A percentile compares a stretch with the other conserved stretches of the same genome.
Evolutionary conservation across 2,329 filamentous ascomycete species (phyloP).

Genomic region (Phialemonium atrogriseum): DNA sequence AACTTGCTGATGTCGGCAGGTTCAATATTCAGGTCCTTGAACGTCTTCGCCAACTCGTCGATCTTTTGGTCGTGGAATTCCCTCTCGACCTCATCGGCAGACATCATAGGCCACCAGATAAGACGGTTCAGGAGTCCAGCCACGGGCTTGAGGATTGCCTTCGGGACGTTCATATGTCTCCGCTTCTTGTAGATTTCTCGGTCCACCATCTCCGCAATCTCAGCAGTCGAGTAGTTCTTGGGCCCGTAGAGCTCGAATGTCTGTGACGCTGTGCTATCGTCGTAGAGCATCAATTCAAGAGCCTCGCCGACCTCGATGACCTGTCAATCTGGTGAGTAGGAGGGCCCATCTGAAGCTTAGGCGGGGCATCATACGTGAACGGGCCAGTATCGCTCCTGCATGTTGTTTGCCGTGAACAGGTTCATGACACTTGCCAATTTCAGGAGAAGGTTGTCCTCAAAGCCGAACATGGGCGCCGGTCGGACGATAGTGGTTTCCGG

Average conservation of each 20-base stretch:
- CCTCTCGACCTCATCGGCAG: constrained; percentile 77
- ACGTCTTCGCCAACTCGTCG: constrained; percentile 86
- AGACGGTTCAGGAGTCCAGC: constrained; percentile 68
- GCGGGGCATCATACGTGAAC: constrained; percentile 60
- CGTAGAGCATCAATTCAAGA: constrained; percentile 81
- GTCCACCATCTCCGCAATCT: constrained; percentile 84
- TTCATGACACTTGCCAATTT: constrained; percentile 74
- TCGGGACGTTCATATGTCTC: constrained; percentile 86
- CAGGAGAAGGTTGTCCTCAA: constrained; percentile 86
- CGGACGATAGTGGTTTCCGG: constrained; percentile 96
- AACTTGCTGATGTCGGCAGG: constrained; percentile 77
- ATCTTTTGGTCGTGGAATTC: constrained; percentile 92
- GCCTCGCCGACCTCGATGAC: constrained; percentile 84
- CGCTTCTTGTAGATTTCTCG: constrained; percentile 86
- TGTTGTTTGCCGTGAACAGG: constrained; percentile 82
- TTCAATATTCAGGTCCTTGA: constrained; percentile 86
- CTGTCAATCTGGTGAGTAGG: constrained; percentile 33
- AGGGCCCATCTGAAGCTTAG: not conserved
- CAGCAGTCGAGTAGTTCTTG: constrained; percentile 79
- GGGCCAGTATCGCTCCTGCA: constrained; percentile 84
- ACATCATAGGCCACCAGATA: constrained; percentile 83
- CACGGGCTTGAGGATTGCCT: constrained; percentile 65
- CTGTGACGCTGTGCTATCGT: constrained; percentile 82
- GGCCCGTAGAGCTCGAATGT: constrained; percentile 94
- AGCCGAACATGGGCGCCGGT: constrained; percentile 88